A percentile compares a stretch with the other conserved stretches of the same genome.
Conservation (phyloP, 768 basidiomycete species). For the Holtermannia corniformis region DNA sequence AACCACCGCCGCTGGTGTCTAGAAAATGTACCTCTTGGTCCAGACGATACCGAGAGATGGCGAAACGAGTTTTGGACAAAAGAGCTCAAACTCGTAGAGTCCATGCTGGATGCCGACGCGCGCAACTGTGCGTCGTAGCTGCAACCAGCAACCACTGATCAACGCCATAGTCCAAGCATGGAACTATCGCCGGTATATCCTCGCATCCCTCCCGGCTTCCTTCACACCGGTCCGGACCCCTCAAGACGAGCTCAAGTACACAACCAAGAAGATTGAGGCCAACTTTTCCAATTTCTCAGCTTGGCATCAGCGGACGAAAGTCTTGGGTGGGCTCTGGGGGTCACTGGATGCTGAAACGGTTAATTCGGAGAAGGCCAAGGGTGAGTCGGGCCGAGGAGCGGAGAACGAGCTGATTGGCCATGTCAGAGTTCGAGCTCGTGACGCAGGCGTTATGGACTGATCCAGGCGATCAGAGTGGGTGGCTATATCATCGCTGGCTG, state of each 20-base stretch:
- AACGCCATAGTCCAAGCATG: conserved; percentile 70
- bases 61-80: conserved; percentile 68
- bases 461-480: conserved; percentile 89
- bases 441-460: conserved; percentile 93
- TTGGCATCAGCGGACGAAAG: conserved; percentile 93
- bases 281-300: conserved; percentile 98
- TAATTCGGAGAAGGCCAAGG: conserved; percentile 56
- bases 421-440: conserved; percentile 89
- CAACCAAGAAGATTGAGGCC: conserved; percentile 77
- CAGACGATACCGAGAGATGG: conserved; percentile 58
- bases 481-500: conserved; percentile 99
- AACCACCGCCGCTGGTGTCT: conserved; percentile 95
- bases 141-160: not conserved
- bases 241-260: conserved; percentile 71
- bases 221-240: conserved; percentile 44
- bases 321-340: conserved; percentile 59
- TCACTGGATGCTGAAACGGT: conserved; percentile 47
- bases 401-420: not conserved
- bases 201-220: conserved; percentile 56
- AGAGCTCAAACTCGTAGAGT: conserved; percentile 80
- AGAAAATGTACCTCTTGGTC: conserved; percentile 69
- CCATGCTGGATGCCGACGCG: conserved; percentile 81
- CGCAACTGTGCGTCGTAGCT: conserved; percentile 66
- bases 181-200: conserved; percentile 82
- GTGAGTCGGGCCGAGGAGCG: conserved; percentile 42